Base-by-base conservation (phyloP, 2,329 filamentous ascomycete genomes). In the Talaromyces atroroseus region DNA sequence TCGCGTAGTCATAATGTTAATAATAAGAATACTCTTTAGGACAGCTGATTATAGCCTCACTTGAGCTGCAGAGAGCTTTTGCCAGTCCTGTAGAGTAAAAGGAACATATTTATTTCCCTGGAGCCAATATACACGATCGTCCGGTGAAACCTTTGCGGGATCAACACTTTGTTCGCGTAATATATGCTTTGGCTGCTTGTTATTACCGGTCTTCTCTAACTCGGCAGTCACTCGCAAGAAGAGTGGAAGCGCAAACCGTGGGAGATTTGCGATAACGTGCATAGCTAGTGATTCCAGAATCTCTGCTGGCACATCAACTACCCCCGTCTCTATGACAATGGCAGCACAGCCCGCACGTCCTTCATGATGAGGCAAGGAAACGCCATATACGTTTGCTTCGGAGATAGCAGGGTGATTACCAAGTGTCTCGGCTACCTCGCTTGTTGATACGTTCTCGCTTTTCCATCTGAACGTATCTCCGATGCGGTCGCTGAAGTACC, bases 361-460 rank as follows among this genome's bases (percentile, higher is more conserved):
- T 65, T 95, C 90, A 66, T 95, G 89, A 61, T 88, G 80, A 0
- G 90, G 90, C 7, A 95, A 73, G 44, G 83, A 71, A 2, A 95
- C 88, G 38, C 90, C 90, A 65, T 95, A 95, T 26, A 95, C 90
- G 64, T 95, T 95, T 32, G 89, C 87, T 74, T 95, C 90, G 32
- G 80, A 76, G 14, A 95, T 78, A 1, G 77, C 76, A 0, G 84
- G 76, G 66, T 91, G 87, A 0, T 77, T 73, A 14, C 88, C 86
- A 0, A 96, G 72, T 0, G 83, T 83, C 66, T 91, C 83, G n/a
- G 86, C 82, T 18, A 95, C 91, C 70, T 96, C 90, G 50, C 82
- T 84, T 0, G 89, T 92, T 2, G 87, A 90, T 1, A 92, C 88
- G 64, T 92, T 92, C 71, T 92, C 88, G 51, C 85, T 86, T 75